phyloP scores from a whole-genome alignment of 495 filamentous ascomycete species.

The Articulospora tetracladia region DNA sequence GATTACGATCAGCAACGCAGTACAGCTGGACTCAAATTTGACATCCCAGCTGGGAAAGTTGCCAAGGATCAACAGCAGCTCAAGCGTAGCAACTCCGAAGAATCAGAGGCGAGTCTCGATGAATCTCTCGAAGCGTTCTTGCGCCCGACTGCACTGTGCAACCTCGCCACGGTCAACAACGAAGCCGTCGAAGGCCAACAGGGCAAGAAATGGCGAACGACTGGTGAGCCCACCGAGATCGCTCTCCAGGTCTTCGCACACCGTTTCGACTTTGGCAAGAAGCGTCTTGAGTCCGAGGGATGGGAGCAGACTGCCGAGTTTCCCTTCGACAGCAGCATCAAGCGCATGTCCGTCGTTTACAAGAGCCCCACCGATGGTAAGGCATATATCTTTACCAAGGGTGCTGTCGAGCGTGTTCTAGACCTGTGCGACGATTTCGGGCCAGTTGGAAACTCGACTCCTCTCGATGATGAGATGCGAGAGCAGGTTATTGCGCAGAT shows the following conservation, averaged over 20 bases:
- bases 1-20: slow-evolving; percentile 50
- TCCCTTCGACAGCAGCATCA: slow-evolving; percentile 77
- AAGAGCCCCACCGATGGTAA: slow-evolving; percentile 25
- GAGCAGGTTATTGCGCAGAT: slow-evolving; percentile 60
- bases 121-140: slow-evolving; percentile 60
- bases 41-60: slow-evolving; percentile 43
- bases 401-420: slow-evolving; percentile 75
- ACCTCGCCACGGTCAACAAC: slow-evolving; percentile 66
- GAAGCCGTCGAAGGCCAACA: slow-evolving; percentile 39
- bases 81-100: slow-evolving; percentile 20
- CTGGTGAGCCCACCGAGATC: slow-evolving; percentile 81
- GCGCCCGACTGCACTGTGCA: slow-evolving; percentile 71
- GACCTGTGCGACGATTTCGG: slow-evolving; percentile 65
- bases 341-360: slow-evolving; percentile 81
- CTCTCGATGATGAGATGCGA: slow-evolving; percentile 56
- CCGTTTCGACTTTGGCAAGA: slow-evolving; percentile 61
- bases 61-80: slow-evolving; percentile 21
- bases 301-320: slow-evolving; percentile 71
- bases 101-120: slow-evolving; percentile 21
- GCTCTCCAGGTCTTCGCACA: slow-evolving; percentile 76
- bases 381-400: slow-evolving; percentile 69
- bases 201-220: slow-evolving; percentile 57
- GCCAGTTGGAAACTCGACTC: slow-evolving; percentile 42
- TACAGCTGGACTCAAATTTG: slow-evolving; percentile 49
- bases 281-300: slow-evolving; percentile 43